Base-by-base conservation (phyloP, 371 early-diverging fungal genomes). In the Choanephora cucurbitarum region DNA sequence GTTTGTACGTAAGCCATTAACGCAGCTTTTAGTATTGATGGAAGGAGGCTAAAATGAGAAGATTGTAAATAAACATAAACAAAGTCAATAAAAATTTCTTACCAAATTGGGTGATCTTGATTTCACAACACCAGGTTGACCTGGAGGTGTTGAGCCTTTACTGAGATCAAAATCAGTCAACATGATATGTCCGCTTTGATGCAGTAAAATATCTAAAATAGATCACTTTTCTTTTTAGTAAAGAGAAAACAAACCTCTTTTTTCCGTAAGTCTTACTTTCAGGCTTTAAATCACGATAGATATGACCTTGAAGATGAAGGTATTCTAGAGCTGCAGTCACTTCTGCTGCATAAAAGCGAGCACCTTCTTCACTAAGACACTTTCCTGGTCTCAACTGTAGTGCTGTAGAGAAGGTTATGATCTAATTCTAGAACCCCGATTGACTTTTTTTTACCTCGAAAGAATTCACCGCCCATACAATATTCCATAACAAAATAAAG, bases 261-360 rank as follows among this genome's bases (percentile, higher is more conserved):
- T 72, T 13, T 3, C 15, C 9, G n/a, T 24, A 15, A 37, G n/a
- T 22, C 84, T 81, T 83, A 91, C 96, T 99, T 72, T 99, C 99
- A 14, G 99, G 99, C 68, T 99, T 99, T 56, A 99, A 82, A 73
- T 99, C 99, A 39, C 99, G 80, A 71, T 99, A 99, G 32, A 99
- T 94, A 60, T 94, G 95, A 0, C 97, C 98, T 80, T 92, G 91
- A 49, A 94, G 78, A 71, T 99, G 99, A 66, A 99, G 80, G 66
- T 95, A 97, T 70, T 98, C 98, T 21, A 99, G 77, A 1, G 94
- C 89, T 15, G 83, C 81, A 54, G 92, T 85, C 5, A 99, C 96
- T 73, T 99, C 99, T 37, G 98, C 98, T 0, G 97, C 97, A 75
- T 98, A 99, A 64, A 99, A 99, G 54, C 88, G 83, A 18, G 97